Evolutionary conservation across 164 flowering plant genomes (phyloP), one percentile per base, ranked within the genome.

Genomic region (Kingdonia uniflora): DNA sequence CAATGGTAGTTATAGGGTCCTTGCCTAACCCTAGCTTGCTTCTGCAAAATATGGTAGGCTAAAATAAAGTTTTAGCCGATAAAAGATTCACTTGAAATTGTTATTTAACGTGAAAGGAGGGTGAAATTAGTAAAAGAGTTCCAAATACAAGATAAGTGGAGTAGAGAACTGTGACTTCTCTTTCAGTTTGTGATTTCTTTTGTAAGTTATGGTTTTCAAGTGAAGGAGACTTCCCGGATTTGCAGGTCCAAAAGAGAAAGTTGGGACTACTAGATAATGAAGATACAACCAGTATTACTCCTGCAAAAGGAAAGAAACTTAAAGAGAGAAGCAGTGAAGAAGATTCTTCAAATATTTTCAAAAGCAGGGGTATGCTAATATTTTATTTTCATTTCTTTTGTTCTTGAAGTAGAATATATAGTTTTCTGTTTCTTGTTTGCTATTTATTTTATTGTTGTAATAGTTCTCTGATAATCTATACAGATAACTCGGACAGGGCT

Each of bases 241-340:
- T 71, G 58, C 64, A 92, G 99, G 95, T 89, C 24, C 73, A 72
- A 59, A 82, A 81, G 76, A 78, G 96, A 66, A 92, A 88, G 64
- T 51, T 85, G 63, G 95, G 95, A 21, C 57, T 80, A 44, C 46
- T 75, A 8, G 89, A 84, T 52, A 73, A 68, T 54, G 84, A 70
- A 64, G 83, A 73, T n/a, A n/a, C n/a, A n/a, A n/a, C n/a, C 35
- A 29, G 35, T 51, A 35, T 48, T 4, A 23, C 68, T 7, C 61
- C 57, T 55, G 72, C 65, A 40, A 54, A 55, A 43, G 42, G 53
- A 19, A 54, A 57, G 46, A 42, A 55, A 20, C 14, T 51, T 45
- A 72, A 39, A 19, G 80, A 65, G 51, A 67, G 40, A 17, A 71
- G 50, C n/a, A 54, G 13, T 11, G 63, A 11, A 50, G 71, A 67